Base-by-base conservation (phyloP, 2,329 filamentous ascomycete species). In the Ophiostoma australiae region DNA sequence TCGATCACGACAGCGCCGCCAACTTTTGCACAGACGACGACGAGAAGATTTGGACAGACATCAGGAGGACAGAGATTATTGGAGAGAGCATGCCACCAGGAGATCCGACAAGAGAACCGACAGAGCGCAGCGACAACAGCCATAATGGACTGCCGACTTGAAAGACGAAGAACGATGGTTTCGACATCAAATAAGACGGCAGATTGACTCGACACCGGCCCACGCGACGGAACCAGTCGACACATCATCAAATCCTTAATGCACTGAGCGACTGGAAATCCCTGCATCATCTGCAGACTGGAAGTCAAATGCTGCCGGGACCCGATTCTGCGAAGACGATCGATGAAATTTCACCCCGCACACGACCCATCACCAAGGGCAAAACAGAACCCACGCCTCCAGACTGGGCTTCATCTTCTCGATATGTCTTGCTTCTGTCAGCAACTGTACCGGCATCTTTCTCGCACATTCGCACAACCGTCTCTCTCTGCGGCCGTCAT, bases 21-120 rank as follows among this genome's bases (percentile, higher is more conserved):
- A 39, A 15, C 15, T 27, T 48, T 4, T 70, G 44, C 70, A 74
- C 52, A 44, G 41, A 52, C 67, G 67, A 52, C 67, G 27, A 68
- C 27, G 66, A 67, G 23, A 48, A 48, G 39, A 67, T 33, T 27
- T 17, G 8, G 39, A 17, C 35, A 44, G 37, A 67, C 35, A 27
- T 35, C 10, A 13, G 48, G 23, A 58, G 52, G 52, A 58, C 23
- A 58, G 52, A 58, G 52, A 27, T 27, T n/a, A 58, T 58, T 7
- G 33, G 37, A 68, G 31, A 39, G 66, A 68, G n/a, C 10, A 68
- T 8, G 48, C 23, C 63, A 39, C n/a, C 11, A 63, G 58, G 35
- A n/a, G 44, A 48, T 8, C 6, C 7, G 48, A 58, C 7, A 5
- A 20, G 39, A 48, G 44, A 48, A 20, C 7, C 10, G n/a, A 58